phyloP scores from a whole-genome alignment of 129 eudicot genomes.

The Ambrosia artemisiifolia region DNA sequence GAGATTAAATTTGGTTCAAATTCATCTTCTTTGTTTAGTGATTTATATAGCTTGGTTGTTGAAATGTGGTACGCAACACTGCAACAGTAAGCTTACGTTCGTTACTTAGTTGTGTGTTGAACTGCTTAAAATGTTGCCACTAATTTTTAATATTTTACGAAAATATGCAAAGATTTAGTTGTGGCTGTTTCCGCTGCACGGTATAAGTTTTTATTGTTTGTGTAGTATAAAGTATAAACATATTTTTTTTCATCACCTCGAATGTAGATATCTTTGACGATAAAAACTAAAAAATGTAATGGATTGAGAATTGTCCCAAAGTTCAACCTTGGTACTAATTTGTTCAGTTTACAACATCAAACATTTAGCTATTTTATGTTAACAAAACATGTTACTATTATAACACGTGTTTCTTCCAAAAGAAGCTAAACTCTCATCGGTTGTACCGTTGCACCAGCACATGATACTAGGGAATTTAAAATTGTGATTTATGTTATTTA shows the following conservation, averaged over 20 bases:
- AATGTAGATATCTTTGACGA: not conserved
- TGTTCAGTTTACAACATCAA: not conserved
- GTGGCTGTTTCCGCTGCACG: not conserved
- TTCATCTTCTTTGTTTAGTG: not conserved
- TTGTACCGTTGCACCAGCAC: not conserved
- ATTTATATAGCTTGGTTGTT: not conserved
- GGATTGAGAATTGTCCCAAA: not conserved
- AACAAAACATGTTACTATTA: conserved; percentile 9
- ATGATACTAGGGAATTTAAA: not conserved
- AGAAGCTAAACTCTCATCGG: not conserved
- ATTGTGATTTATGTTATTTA: not conserved
- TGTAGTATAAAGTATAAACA: not conserved
- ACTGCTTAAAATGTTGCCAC: not conserved
- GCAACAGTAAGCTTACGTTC: not conserved
- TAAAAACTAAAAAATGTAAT: not conserved
- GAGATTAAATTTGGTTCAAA: not conserved
- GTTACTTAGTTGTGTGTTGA: not conserved
- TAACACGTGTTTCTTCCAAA: not conserved
- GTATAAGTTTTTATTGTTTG: not conserved
- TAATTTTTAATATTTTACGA: not conserved
- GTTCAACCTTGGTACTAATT: not conserved
- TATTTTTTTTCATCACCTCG: not conserved
- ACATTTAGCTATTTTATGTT: not conserved
- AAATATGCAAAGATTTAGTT: not conserved
- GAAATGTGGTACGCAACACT: not conserved